These are phyloP conservation scores for Exophiala lecanii-corni DNA, from an alignment of 2,329 filamentous ascomycete genomes.

Conservation along the genomic window DNA sequence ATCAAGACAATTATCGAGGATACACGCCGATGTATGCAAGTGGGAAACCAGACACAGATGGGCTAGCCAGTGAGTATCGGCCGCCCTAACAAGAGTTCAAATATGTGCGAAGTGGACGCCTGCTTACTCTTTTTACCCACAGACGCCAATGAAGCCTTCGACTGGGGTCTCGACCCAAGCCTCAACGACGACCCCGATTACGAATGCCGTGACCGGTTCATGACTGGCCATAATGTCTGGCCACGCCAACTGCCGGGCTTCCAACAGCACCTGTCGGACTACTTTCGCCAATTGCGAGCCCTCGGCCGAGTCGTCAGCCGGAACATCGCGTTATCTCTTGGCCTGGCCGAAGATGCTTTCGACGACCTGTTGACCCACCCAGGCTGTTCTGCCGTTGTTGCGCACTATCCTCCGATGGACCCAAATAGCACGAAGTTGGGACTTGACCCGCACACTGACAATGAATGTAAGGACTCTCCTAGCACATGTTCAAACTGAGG, in stretches of 20 bases:
- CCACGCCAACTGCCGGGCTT: constrained; percentile 21
- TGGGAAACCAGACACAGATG: constrained; percentile 6
- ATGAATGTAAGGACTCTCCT: constrained; percentile 41
- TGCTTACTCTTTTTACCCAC: background rate
- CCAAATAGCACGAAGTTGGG: constrained; percentile 30
- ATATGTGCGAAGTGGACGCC: too few species aligned
- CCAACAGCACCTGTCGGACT: constrained; percentile 7
- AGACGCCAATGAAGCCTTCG: constrained; percentile 15
- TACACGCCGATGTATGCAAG: constrained; percentile 9
- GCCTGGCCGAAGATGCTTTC: constrained; percentile 38
- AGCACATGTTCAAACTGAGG: too few species aligned
- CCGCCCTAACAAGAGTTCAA: too few species aligned
- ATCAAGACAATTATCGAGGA: constrained; percentile 7
- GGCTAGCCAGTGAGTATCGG: constrained; percentile 7
- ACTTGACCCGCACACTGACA: constrained; percentile 45
- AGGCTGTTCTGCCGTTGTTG: constrained; percentile 32
- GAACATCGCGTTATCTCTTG: constrained; percentile 38
- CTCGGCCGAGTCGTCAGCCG: constrained; percentile 32
- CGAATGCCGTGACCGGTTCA: constrained; percentile 1
- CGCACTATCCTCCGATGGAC: constrained; percentile 41
- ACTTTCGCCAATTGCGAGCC: constrained; percentile 1
- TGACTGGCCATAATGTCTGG: constrained; percentile 10
- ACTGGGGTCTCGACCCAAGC: constrained; percentile 17
- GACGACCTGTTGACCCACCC: constrained; percentile 33
- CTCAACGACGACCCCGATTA: constrained; percentile 6